Base-by-base conservation (phyloP, 345 rosid species). In the Syzygium aromaticum region DNA sequence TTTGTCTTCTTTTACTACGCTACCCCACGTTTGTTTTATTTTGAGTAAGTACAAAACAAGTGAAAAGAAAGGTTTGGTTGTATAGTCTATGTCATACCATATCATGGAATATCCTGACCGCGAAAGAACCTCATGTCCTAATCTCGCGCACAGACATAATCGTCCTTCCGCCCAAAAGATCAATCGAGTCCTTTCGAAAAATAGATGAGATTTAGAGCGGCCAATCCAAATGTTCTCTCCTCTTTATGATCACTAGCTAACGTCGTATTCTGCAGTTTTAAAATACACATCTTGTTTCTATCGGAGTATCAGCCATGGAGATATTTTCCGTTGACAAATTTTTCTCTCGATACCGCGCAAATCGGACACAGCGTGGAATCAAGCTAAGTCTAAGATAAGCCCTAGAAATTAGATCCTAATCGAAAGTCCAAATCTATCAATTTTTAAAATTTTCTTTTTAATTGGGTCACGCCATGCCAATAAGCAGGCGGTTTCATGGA, bases 141-240 rank as follows among this genome's bases (percentile, higher is more conserved):
- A 73, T 73, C 27, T 33, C 25, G 5, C 14, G 14, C 5, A 3
- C 3, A 8, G 80, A 38, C 5, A 33, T 38, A 33, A 33, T 19
- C 1, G 1, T 0, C 25, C 11, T 73, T 38, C 43, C 2, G 1
- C 7, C 43, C 27, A 0, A 73, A 73, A 73, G 14, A 19, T 33
- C 80, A 19, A 73, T 73, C 49, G 19, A 73, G 14, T 38, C 49
- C 3, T 38, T 73, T 73, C 8, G 0, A 9, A 9, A 73, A 67
- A 30, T 30, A 30, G 3, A 30, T 15, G 5, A 30, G 8, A 16
- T 30, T 30, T 33, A 33, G 3, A 33, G 13, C 1, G 0, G 78
- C 13, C 46, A 0, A 67, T 67, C 13, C 17, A 67, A 67, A 38
- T 30, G 2, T 61, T 56, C 13, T 56, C 13, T 28, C 30, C 15